phyloP scores from a whole-genome alignment of 2,329 filamentous ascomycete species.

The Aureobasidium sp. region DNA sequence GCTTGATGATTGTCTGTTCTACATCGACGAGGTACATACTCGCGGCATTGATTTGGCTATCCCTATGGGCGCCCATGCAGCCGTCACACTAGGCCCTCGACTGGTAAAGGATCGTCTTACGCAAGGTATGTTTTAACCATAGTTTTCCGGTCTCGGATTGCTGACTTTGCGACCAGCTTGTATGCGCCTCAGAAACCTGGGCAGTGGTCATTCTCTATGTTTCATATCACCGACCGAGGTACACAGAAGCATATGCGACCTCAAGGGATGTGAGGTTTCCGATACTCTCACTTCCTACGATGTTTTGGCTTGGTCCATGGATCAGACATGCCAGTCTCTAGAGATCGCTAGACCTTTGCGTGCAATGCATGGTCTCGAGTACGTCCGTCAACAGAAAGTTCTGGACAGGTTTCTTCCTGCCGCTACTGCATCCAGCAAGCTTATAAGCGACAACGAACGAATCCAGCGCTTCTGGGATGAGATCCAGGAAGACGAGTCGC shows the following conservation, averaged over 20 bases:
- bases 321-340: conserved; percentile 46
- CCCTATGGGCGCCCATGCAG: conserved; percentile 50
- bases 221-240: conserved; percentile 56
- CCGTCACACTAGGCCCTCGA: conserved; percentile 56
- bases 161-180: conserved; percentile 37
- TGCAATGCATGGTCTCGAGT: conserved; percentile 50
- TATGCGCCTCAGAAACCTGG: conserved; percentile 64
- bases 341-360: conserved; percentile 48
- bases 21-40: conserved; percentile 63
- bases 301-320: conserved; percentile 52
- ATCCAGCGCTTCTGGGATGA: not conserved
- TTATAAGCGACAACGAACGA: conserved; percentile 21
- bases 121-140: conserved; percentile 34
- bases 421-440: conserved; percentile 14
- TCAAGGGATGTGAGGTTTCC: conserved; percentile 8
- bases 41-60: conserved; percentile 60
- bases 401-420: conserved; percentile 23
- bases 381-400: conserved; percentile 33
- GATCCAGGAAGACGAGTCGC: conserved; percentile 48
- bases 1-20: conserved; percentile 54
- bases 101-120: conserved; percentile 61
- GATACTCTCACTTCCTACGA: conserved; percentile 40
- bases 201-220: conserved; percentile 54
- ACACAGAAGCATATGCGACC: conserved; percentile 39
- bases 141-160: not conserved